A percentile compares a stretch with the other conserved stretches of the same genome.
phyloP scores from a whole-genome alignment of 495 filamentous ascomycete genomes.

The Cladorrhinum samala region DNA sequence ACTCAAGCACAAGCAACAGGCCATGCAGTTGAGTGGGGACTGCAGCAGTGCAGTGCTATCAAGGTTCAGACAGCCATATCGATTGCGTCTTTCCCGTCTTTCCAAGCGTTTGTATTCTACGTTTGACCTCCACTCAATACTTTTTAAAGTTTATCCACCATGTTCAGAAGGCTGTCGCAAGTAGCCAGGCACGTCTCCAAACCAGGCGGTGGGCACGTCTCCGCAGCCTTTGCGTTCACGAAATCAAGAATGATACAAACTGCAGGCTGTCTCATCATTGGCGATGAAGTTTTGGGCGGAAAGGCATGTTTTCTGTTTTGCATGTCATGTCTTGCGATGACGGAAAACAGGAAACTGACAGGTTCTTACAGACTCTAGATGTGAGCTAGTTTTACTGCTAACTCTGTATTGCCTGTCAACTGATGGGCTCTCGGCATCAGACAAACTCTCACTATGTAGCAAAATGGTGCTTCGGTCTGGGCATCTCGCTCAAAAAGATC shows the following conservation, averaged over 20 bases:
- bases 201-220: slow-evolving; percentile 34
- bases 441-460: slow-evolving; percentile 91
- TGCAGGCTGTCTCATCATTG: slow-evolving; percentile 91
- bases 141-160: no score
- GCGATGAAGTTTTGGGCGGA: slow-evolving; percentile 93
- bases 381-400: slow-evolving; percentile 8
- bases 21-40: no score
- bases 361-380: slow-evolving; percentile 34
- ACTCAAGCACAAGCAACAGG: no score
- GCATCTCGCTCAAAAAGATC: slow-evolving; percentile 78
- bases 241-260: slow-evolving; percentile 66
- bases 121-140: no score
- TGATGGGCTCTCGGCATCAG: slow-evolving; percentile 44
- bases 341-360: no score
- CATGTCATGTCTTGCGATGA: background rate
- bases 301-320: slow-evolving; percentile 54
- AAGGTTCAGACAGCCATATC: no score
- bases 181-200: slow-evolving; percentile 39
- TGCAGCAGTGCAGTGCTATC: no score
- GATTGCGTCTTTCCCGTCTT: no score
- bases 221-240: background rate
- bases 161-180: slow-evolving; percentile 36
- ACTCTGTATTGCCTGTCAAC: background rate
- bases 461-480: slow-evolving; percentile 86
- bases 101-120: no score